These are phyloP conservation scores for Steccherinum ochraceum DNA, from an alignment of 768 basidiomycete species.

Conservation along the genomic window DNA sequence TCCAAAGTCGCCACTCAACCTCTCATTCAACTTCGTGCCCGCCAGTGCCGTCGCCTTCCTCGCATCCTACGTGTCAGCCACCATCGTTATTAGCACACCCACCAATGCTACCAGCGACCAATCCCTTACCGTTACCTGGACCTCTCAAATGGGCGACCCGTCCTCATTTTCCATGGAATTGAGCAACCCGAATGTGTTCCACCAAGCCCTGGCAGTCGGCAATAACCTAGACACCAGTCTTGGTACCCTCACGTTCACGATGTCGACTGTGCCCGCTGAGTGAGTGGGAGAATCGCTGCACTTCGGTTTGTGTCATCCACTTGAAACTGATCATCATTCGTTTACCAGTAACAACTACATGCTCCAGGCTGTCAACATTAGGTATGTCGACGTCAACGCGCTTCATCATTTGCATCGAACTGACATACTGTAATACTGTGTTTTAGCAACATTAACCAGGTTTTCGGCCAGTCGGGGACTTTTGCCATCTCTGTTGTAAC, in stretches of 20 bases:
- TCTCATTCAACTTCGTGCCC: background rate
- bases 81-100: conserved; percentile 33
- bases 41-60: conserved; percentile 37
- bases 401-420: background rate
- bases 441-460: conserved; percentile 35
- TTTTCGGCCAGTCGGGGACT: conserved; percentile 30
- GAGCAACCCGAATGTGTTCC: conserved; percentile 37
- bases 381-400: conserved; percentile 20
- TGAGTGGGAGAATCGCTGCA: conserved; percentile 32
- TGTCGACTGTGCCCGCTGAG: conserved; percentile 45
- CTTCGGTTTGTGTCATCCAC: background rate
- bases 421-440: background rate
- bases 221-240: conserved; percentile 41
- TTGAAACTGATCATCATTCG: too few species aligned
- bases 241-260: conserved; percentile 27
- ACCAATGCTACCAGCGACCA: conserved; percentile 26
- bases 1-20: background rate
- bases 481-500: conserved; percentile 36
- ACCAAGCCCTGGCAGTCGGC: conserved; percentile 47
- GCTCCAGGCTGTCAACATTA: conserved; percentile 37
- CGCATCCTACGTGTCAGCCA: conserved; percentile 37
- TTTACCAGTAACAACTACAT: conserved; percentile 40
- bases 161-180: conserved; percentile 39
- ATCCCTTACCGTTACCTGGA: conserved; percentile 41
- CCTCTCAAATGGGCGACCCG: conserved; percentile 35